Base-by-base conservation (phyloP, 2,329 filamentous ascomycete species). In the Beauveria varroae region DNA sequence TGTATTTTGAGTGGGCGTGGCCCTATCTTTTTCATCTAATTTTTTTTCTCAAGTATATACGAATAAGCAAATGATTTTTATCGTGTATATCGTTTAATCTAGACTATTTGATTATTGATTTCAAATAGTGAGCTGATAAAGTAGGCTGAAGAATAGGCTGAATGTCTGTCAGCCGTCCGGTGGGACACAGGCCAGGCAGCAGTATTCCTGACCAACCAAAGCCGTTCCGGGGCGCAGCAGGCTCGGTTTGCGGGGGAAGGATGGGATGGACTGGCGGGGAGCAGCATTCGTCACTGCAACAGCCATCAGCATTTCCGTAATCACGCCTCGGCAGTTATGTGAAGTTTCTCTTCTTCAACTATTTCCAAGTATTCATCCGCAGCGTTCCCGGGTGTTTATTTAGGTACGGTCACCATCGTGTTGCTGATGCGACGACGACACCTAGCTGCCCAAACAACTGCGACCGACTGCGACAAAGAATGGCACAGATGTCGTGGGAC, bases 181-280 rank as follows among this genome's bases (percentile, higher is more conserved):
- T 49, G 43, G 43, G 44, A n/a, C 55, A 20, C 20, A 34, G 30
- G 26, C 37, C 57, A 64, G 63, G 63, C 63, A 64, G 61, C 63
- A 64, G 63, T 30, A 64, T 64, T 63, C 26, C 49, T 24, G 49
- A 53, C 57, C 57, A 60, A 60, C 57, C 57, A 52, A n/a, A 49
- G 30, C 7, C 28, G 41, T 26, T 9, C 5, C 26, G 8, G 26
- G 26, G 41, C 22, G 30, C 24, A 56, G 26, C 40, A 44, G 43
- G 43, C 22, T 22, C 37, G 10, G 12, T 18, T 18, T 52, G 49
- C 57, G 57, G 57, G 57, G 57, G 14, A 34, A 12, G 34, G 34
- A 37, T 37, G 34, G 34, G 34, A 46, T 8, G 18, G n/a, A 24
- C 26, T 22, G 49, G 43, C 43, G 28, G 54, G 30, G 51, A 37